These are phyloP conservation scores for Fraxinus paxiana DNA, from an alignment of 305 asterid species.

Conservation along the genomic window DNA sequence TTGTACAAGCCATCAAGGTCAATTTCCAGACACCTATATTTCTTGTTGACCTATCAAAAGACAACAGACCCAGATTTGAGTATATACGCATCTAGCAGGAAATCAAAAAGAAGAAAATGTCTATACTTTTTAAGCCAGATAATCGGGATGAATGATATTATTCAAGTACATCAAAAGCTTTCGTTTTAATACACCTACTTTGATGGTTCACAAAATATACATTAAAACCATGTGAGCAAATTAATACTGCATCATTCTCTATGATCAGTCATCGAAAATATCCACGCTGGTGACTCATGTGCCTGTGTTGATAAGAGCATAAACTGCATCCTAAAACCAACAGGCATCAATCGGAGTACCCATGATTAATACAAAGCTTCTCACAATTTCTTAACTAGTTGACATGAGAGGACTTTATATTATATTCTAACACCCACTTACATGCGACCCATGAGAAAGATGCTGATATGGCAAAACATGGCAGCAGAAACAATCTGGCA, in stretches of 20 bases:
- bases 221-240: constrained; percentile 1
- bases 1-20: constrained; percentile 97
- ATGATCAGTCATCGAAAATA: constrained; percentile 13
- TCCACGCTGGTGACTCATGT: constrained; percentile 10
- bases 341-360: background rate
- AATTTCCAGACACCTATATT: constrained; percentile 89
- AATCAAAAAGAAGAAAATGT: constrained; percentile 3
- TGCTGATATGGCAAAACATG: background rate
- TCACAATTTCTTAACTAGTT: background rate
- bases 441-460: background rate
- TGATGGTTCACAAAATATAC: constrained; percentile 3
- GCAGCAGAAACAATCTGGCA: background rate
- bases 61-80: constrained; percentile 4
- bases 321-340: background rate
- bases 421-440: background rate
- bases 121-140: constrained; percentile 15
- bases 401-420: background rate
- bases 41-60: constrained; percentile 79
- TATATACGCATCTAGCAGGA: constrained; percentile 4
- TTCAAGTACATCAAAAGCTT: constrained; percentile 16
- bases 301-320: background rate
- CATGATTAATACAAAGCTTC: background rate
- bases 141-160: constrained; percentile 7
- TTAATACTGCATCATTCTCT: constrained; percentile 7
- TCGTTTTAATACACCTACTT: constrained; percentile 16